phyloP scores from a whole-genome alignment of 2,329 filamentous ascomycete species.

The Aureobasidium musti region DNA sequence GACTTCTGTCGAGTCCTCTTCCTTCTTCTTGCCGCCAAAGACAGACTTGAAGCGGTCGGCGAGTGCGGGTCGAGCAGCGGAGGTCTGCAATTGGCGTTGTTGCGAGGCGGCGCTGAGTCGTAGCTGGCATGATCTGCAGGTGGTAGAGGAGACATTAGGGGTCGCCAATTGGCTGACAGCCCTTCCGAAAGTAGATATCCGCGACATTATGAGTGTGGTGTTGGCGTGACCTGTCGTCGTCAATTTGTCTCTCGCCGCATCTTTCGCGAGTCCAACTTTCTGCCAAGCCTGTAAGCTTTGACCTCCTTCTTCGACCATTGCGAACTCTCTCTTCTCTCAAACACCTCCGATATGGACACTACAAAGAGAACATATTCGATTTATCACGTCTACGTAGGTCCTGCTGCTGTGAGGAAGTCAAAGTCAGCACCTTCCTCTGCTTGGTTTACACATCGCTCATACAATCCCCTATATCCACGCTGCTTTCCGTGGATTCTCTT shows the following conservation, averaged over 20 bases:
- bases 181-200: constrained; percentile 16
- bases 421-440: constrained; percentile 63
- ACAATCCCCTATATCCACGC: constrained; percentile 62
- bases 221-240: not conserved
- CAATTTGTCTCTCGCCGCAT: constrained; percentile 23
- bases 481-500: constrained; percentile 32
- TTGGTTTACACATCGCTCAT: constrained; percentile 61
- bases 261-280: constrained; percentile 24
- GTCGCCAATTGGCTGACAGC: constrained; percentile 4
- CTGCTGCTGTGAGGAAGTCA: constrained; percentile 55
- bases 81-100: constrained; percentile 24
- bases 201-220: constrained; percentile 17
- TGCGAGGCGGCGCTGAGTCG: constrained; percentile 12
- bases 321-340: not conserved
- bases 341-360: not conserved
- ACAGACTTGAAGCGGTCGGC: constrained; percentile 15
- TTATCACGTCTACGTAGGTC: not conserved
- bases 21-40: constrained; percentile 10
- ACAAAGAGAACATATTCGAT: too few species aligned
- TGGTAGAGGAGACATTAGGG: not conserved
- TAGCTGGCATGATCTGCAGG: constrained; percentile 20
- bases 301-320: not conserved
- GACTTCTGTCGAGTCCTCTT: not conserved
- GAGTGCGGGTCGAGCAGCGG: not conserved
- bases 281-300: constrained; percentile 16